Evolutionary conservation across 768 basidiomycete species (phyloP).

Genomic region (Kwoniella europaea): DNA sequence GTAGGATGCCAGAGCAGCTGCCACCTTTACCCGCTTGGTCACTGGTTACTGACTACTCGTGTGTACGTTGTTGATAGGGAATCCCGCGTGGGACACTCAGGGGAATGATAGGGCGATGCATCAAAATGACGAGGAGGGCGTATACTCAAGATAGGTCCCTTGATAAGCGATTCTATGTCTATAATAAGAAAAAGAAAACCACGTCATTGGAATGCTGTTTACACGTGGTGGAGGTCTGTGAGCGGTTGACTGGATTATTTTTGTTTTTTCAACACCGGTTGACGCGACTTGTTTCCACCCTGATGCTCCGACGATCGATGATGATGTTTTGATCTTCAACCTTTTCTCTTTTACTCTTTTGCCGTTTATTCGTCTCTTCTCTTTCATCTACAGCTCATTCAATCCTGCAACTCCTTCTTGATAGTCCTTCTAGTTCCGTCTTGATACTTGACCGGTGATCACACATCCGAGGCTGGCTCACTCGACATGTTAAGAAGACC

Average conservation of each 20-base stretch:
- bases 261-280: no score
- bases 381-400: not conserved
- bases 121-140: conserved; percentile 6
- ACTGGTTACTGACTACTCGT: not conserved
- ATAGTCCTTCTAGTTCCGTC: not conserved
- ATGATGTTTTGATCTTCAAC: not conserved
- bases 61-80: not conserved
- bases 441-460: not conserved
- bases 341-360: conserved; percentile 1
- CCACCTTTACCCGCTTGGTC: not conserved
- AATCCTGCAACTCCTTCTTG: not conserved
- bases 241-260: conserved; percentile 13
- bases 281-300: conserved; percentile 16
- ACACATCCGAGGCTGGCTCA: no score
- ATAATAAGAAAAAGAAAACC: not conserved
- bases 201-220: not conserved
- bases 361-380: not conserved
- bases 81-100: not conserved
- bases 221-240: not conserved
- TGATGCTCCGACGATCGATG: not conserved
- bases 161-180: conserved; percentile 7
- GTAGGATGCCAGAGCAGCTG: not conserved
- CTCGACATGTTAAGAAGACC: conserved; percentile 44
- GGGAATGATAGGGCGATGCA: not conserved
- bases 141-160: not conserved